A percentile compares a stretch with the other conserved stretches of the same genome.
Conservation (phyloP, 768 basidiomycete genomes). For the Coprinellus micaceus region DNA sequence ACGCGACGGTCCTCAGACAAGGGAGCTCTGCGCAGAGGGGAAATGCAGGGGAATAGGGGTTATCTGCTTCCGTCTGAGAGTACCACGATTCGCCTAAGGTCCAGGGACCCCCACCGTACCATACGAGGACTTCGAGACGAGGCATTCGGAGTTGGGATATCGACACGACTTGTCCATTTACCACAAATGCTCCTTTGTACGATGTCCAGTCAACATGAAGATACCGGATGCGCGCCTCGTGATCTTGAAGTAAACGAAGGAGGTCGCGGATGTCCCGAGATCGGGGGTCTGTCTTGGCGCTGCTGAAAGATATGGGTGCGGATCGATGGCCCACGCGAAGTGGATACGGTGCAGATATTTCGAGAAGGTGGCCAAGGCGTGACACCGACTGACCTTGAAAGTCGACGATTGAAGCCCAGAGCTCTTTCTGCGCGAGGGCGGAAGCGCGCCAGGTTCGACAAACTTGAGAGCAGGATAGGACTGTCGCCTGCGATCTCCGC, state of each 20-base stretch:
- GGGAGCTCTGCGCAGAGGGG: no score
- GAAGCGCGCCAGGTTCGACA: neutral
- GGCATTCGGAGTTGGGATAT: neutral
- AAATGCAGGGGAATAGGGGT: no score
- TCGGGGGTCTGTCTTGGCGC: neutral
- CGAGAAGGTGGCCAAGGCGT: neutral
- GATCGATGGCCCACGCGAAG: neutral
- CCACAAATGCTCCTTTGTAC: neutral
- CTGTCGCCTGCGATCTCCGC: neutral
- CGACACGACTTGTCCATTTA: neutral
- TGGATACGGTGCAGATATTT: neutral
- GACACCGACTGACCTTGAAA: neutral
- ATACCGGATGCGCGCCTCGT: neutral
- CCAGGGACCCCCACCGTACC: neutral
- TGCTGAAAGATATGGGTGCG: neutral
- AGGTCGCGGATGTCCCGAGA: neutral
- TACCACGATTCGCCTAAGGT: no score
- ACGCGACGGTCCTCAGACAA: no score
- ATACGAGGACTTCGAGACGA: neutral
- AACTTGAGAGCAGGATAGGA: neutral
- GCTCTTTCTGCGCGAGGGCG: neutral
- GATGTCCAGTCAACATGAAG: neutral
- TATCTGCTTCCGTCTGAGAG: no score
- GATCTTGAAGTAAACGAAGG: neutral
- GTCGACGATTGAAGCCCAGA: neutral